These are phyloP conservation scores for Suillus subluteus DNA, from an alignment of 768 basidiomycete species.

Conservation along the genomic window DNA sequence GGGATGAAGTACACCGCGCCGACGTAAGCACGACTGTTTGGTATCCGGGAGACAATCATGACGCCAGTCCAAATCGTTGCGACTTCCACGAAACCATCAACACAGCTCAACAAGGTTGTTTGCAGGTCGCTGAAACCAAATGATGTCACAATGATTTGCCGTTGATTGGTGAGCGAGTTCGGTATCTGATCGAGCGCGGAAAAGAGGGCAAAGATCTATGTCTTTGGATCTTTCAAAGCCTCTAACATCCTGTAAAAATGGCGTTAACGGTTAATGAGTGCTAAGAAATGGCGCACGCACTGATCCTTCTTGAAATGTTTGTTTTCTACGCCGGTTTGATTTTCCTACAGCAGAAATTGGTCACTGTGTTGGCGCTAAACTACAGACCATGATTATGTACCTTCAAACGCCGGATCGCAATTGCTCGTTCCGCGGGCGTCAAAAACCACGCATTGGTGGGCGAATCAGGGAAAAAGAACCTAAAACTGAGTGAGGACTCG, in stretches of 20 bases:
- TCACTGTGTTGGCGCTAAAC: neutral
- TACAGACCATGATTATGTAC: slow-evolving; percentile 31
- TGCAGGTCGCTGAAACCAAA: slow-evolving; percentile 68
- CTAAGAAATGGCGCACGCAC: slow-evolving; percentile 42
- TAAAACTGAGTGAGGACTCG: slow-evolving; percentile 24
- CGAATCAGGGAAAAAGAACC: slow-evolving; percentile 75
- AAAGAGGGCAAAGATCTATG: slow-evolving; percentile 78
- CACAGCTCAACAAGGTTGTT: slow-evolving; percentile 71
- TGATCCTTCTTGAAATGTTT: slow-evolving; percentile 82
- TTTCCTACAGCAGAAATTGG: slow-evolving; percentile 43
- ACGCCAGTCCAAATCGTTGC: slow-evolving; percentile 72
- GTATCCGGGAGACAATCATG: slow-evolving; percentile 54
- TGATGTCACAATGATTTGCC: slow-evolving; percentile 62
- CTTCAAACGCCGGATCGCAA: slow-evolving; percentile 69
- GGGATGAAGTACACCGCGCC: slow-evolving; percentile 65
- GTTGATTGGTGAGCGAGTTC: slow-evolving; percentile 69
- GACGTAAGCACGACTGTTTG: slow-evolving; percentile 66
- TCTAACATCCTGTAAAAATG: slow-evolving; percentile 58
- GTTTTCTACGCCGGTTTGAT: slow-evolving; percentile 83
- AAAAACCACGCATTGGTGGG: slow-evolving; percentile 79
- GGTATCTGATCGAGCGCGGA: slow-evolving; percentile 63
- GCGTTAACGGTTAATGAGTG: neutral
- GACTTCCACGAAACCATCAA: slow-evolving; percentile 68
- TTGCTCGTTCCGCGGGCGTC: slow-evolving; percentile 60
- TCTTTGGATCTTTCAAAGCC: slow-evolving; percentile 69